Conservation (phyloP, 495 filamentous ascomycete species). For the Chaetomium fimeti region DNA sequence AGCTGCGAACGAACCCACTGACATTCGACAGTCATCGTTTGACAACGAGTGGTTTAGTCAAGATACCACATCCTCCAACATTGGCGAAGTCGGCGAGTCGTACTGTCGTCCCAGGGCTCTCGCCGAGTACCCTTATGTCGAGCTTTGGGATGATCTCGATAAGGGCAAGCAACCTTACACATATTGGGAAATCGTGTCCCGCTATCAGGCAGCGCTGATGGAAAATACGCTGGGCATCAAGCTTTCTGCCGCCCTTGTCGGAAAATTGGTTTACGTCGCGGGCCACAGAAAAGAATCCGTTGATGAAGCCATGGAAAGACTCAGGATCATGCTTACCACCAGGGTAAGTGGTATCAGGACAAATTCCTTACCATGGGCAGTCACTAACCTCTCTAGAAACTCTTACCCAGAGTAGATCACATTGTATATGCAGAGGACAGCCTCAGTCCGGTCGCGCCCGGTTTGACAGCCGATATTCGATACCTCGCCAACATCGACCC, state of each 20-base stretch:
- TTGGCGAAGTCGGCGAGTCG: not conserved
- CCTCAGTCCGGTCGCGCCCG: constrained; percentile 13
- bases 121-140: constrained; percentile 8
- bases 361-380: not conserved
- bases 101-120: constrained; percentile 7
- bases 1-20: not conserved
- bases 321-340: constrained; percentile 38
- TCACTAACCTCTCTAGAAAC: constrained; percentile 12
- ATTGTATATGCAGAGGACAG: constrained; percentile 43
- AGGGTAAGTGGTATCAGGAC: constrained; percentile 33
- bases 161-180: constrained; percentile 15
- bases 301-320: constrained; percentile 33
- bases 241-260: constrained; percentile 28
- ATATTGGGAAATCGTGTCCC: constrained; percentile 23
- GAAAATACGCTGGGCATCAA: constrained; percentile 29
- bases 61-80: not conserved
- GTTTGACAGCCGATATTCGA: constrained; percentile 25
- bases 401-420: constrained; percentile 20
- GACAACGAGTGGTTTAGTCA: constrained; percentile 22
- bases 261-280: constrained; percentile 40
- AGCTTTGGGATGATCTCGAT: constrained; percentile 28
- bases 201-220: constrained; percentile 26
- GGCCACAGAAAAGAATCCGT: constrained; percentile 26
- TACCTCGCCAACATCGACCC: constrained; percentile 38
- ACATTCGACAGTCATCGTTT: constrained; percentile 5